phyloP scores from a whole-genome alignment of 345 rosid genomes.

The Fremontodendron californicum region DNA sequence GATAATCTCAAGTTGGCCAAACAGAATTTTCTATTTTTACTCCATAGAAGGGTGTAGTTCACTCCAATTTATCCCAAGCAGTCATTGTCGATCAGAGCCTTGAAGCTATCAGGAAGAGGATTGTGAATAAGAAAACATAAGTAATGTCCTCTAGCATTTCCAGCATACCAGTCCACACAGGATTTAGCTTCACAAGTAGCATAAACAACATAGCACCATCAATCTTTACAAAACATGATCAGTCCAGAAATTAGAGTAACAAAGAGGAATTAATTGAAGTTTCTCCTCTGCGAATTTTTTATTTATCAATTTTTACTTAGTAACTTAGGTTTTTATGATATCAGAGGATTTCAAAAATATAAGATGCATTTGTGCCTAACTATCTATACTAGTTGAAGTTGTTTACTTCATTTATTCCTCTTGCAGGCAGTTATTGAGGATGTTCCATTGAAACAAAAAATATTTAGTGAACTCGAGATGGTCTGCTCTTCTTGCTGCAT shows the following conservation, averaged over 20 bases:
- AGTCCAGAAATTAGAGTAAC: neutral
- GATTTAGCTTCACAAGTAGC: neutral
- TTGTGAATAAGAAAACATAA: neutral
- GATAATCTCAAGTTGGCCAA: conserved; percentile 1
- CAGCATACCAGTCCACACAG: neutral
- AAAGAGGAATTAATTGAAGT: neutral
- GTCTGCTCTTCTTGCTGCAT: conserved; percentile 81
- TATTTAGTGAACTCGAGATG: conserved; percentile 76
- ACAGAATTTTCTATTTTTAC: neutral
- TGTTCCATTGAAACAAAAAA: conserved; percentile 71
- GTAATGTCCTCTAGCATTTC: neutral
- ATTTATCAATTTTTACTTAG: neutral
- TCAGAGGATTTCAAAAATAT: neutral
- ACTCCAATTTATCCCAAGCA: neutral
- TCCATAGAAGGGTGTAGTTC: neutral
- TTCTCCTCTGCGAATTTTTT: neutral
- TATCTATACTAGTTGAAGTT: neutral
- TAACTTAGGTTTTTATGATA: neutral
- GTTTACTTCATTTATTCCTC: neutral
- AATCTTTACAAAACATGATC: neutral
- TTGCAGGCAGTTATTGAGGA: conserved; percentile 91
- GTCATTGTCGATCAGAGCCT: conserved; percentile 1
- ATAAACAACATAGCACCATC: neutral
- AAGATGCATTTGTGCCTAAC: neutral
- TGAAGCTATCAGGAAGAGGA: neutral